Base-by-base conservation (phyloP, 257 asterid species). In the Avicennia marina region DNA sequence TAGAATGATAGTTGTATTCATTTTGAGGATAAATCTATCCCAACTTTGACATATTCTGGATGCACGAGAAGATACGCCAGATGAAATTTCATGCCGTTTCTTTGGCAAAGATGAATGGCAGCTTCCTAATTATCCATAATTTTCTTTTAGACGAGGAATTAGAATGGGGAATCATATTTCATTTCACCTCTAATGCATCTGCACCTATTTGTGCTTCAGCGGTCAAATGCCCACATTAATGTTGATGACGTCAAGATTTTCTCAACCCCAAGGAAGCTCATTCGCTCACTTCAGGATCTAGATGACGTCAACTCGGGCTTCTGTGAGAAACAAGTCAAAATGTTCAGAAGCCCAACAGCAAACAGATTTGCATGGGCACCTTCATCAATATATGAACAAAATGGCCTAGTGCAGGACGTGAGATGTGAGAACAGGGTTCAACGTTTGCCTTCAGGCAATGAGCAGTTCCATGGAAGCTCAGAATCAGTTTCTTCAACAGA, bases 201-300 rank as follows among this genome's bases (percentile, higher is more conserved):
- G 27, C 42, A 13, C 22, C 38, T 40, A 7, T 52, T 44, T 66
- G 21, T 75, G 69, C 33, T 72, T 72, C 93, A 93, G 97, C 70
- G 78, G 44, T 74, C 85, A 1, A 82, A 71, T 50, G 75, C 94
- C 39, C 76, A 59, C 70, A 71, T 85, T 22, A 79, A 66, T 41
- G 65, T 73, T 0, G 89, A 86, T 47, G 84, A 75, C 64, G 75
- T 82, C 70, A 86, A 75, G 74, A 86, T 89, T 62, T 89, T 76
- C 77, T 62, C 86, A 20, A 93, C 97, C 13, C 99, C 99, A 39
- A 82, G 97, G 66, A 86, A 75, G 70, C 95, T 93, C 55, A 65
- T 86, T 27, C 88, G 52, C 53, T 84, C 95, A 7, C 97, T 93
- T 66, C 97, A 89, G 74, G 97, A 89, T 67, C 57, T 62, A 22